These are phyloP conservation scores for Eragrostis tef DNA, from an alignment of 202 grass and related monocot genomes.

Conservation along the genomic window DNA sequence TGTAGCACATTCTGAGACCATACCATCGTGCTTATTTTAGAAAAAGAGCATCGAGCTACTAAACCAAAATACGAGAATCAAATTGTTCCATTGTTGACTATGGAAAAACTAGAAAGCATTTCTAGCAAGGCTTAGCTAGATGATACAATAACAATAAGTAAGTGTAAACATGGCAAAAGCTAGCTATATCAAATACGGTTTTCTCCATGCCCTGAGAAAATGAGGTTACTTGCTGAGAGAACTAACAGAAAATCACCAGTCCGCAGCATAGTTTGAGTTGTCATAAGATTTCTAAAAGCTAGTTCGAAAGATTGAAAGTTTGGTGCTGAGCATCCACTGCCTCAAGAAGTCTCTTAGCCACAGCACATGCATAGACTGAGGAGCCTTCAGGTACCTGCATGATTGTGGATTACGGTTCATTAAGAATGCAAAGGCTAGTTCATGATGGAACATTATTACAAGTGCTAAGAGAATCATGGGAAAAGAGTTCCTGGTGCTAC, in stretches of 20 bases:
- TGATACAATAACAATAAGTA: constrained; percentile 8
- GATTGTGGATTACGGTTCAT: constrained; percentile 31
- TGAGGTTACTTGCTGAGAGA: constrained; percentile 27
- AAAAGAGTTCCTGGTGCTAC: constrained; percentile 29
- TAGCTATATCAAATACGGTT: constrained; percentile 36
- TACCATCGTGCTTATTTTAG: background rate
- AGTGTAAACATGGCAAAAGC: constrained; percentile 15
- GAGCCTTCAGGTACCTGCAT: constrained; percentile 69
- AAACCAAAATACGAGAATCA: background rate
- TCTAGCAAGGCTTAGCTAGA: constrained; percentile 36
- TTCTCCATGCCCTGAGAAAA: constrained; percentile 3
- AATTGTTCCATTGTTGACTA: background rate
- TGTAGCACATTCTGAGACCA: background rate
- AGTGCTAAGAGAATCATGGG: background rate
- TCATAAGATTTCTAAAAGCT: constrained; percentile 40
- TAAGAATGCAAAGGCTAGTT: background rate
- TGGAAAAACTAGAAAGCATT: constrained; percentile 20
- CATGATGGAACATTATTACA: constrained; percentile 33
- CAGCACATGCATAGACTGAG: constrained; percentile 73
- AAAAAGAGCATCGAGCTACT: background rate
- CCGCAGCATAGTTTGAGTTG: constrained; percentile 16
- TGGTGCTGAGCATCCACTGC: constrained; percentile 58
- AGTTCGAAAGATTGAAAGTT: constrained; percentile 47
- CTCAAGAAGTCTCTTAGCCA: constrained; percentile 77
- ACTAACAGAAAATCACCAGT: constrained; percentile 30